Conservation (phyloP, 306 rosid genomes). For the Cucurbita ficifolia region DNA sequence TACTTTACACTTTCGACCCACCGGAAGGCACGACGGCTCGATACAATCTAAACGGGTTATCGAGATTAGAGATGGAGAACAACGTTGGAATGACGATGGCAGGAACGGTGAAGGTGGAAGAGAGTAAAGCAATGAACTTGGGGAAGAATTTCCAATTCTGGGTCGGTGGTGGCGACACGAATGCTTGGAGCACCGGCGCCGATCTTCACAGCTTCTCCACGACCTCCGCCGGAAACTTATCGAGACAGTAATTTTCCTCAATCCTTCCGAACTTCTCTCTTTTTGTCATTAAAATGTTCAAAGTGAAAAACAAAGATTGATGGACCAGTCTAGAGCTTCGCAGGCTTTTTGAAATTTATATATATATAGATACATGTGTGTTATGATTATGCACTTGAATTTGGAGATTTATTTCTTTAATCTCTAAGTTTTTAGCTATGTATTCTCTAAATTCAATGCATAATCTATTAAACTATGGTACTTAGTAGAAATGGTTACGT, state of each 20-base stretch:
- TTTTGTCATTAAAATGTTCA: constrained; percentile 16
- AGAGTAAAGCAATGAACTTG: constrained; percentile 38
- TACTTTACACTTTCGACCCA: constrained; percentile 27
- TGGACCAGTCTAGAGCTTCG: background rate
- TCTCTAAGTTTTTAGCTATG: too few relatives aligned
- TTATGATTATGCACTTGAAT: background rate
- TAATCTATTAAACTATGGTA: too few relatives aligned
- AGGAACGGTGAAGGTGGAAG: constrained; percentile 35
- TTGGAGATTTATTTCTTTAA: too few relatives aligned
- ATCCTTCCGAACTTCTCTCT: background rate
- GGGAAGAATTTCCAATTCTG: constrained; percentile 35
- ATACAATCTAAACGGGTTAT: background rate
- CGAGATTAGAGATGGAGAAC: background rate
- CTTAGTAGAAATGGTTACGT: too few relatives aligned
- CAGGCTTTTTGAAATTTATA: background rate
- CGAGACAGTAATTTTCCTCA: background rate
- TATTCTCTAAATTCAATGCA: too few relatives aligned
- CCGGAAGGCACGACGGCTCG: background rate
- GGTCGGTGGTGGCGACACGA: constrained; percentile 19
- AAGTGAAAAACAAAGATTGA: background rate
- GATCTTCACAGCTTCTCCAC: constrained; percentile 46
- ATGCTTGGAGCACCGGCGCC: constrained; percentile 31
- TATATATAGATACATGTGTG: background rate
- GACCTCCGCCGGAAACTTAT: constrained; percentile 30
- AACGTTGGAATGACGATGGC: background rate